phyloP scores from a whole-genome alignment of 2,329 filamentous ascomycete species.

The Pseudogymnoascus sp. region DNA sequence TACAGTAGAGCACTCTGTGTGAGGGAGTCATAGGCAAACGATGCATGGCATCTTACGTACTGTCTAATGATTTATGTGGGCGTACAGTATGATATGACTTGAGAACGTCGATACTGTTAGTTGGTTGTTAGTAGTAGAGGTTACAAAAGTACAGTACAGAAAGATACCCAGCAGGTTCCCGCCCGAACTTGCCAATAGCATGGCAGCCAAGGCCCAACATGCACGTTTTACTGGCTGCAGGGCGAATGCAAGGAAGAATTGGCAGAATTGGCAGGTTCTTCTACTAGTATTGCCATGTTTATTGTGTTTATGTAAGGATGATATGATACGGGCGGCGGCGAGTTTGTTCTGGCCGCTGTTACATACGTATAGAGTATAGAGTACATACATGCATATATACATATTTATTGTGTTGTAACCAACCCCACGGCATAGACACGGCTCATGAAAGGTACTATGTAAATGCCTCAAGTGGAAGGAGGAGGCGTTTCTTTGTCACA shows the following conservation, averaged over 20 bases:
- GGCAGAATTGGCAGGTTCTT: constrained; percentile 7
- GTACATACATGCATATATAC: too few relatives aligned
- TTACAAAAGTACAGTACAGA: background rate
- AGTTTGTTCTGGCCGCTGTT: background rate
- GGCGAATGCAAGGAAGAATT: constrained; percentile 4
- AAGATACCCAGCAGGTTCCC: background rate
- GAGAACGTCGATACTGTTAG: background rate
- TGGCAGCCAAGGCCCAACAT: background rate
- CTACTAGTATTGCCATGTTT: background rate
- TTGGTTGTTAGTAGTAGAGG: background rate
- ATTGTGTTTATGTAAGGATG: background rate
- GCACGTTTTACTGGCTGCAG: background rate
- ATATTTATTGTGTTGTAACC: too few relatives aligned
- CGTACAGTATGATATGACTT: background rate
- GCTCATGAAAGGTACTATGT: background rate
- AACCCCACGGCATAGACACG: too few relatives aligned
- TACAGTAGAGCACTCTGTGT: too few relatives aligned
- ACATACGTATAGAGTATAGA: too few relatives aligned
- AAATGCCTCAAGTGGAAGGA: background rate
- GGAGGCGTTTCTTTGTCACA: background rate
- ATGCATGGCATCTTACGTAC: background rate
- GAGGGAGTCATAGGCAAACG: background rate
- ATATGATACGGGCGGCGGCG: background rate
- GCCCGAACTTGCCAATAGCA: background rate
- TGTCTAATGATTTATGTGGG: background rate